Evolutionary conservation across 2,329 filamentous ascomycete genomes (phyloP).

Genomic region (Thermomyces lanuginosus): DNA sequence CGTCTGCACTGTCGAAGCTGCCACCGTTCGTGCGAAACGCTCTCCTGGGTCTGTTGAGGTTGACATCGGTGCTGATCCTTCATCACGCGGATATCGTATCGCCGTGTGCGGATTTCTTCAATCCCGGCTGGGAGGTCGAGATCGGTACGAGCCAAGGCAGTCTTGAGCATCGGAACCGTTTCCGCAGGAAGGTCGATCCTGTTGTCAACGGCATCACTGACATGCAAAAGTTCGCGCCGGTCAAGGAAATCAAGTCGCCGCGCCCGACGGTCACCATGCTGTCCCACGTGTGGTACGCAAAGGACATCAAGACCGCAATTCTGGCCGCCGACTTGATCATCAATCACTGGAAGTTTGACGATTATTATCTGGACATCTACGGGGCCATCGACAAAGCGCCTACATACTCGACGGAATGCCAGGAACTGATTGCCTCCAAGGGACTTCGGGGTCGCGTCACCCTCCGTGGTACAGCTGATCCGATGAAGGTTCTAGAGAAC

Average conservation of each 20-base stretch:
- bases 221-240: slow-evolving; percentile 46
- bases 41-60: slow-evolving; percentile 31
- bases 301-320: slow-evolving; percentile 49
- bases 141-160: slow-evolving; percentile 43
- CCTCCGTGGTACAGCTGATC: slow-evolving; percentile 41
- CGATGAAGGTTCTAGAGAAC: slow-evolving; percentile 38
- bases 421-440: slow-evolving; percentile 42
- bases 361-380: slow-evolving; percentile 47
- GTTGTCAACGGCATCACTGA: slow-evolving; percentile 50
- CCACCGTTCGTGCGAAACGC: slow-evolving; percentile 35
- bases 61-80: slow-evolving; percentile 32
- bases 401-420: slow-evolving; percentile 43
- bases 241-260: slow-evolving; percentile 42
- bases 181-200: slow-evolving; percentile 45
- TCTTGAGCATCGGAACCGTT: slow-evolving; percentile 40
- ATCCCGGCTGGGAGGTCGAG: slow-evolving; percentile 47
- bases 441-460: slow-evolving; percentile 35
- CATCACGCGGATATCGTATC: slow-evolving; percentile 44
- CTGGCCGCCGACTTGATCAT: slow-evolving; percentile 49
- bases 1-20: slow-evolving; percentile 34
- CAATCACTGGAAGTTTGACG: slow-evolving; percentile 49
- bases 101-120: slow-evolving; percentile 46
- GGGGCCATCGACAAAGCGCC: slow-evolving; percentile 48
- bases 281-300: slow-evolving; percentile 38
- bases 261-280: slow-evolving; percentile 49